Base-by-base conservation (phyloP, 2,329 filamentous ascomycete genomes). In the Diplodia scrobiculata region DNA sequence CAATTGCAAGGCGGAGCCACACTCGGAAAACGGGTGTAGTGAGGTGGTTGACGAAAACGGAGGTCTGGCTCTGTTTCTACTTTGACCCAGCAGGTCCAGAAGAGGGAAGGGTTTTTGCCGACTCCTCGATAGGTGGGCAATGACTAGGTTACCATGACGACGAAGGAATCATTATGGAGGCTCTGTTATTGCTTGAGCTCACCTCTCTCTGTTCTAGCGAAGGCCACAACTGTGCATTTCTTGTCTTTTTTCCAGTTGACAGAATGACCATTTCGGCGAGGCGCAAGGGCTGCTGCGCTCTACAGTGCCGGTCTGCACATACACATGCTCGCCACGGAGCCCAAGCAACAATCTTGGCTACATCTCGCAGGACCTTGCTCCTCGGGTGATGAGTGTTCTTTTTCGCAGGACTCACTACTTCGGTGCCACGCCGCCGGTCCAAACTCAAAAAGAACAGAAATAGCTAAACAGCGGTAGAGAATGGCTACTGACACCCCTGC, bases 1-100 rank as follows among this genome's bases (percentile, higher is more conserved):
- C 41, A 62, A 62, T 62, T 38, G 45, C n/a, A 17, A 19, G 13
- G 5, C 25, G 11, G 45, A 47, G 38, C 41, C 58, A 36, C 27
- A 21, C 50, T 50, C 45, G 45, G 19, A 19, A 19, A 21, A 5
- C 3, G 29, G n/a, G 34, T 25, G 21, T 5, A n/a, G 55, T n/a
- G 21, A 19, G 19, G 58, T 50, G 58, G 58, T 41, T 60, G 58
- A 60, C 48, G 58, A 60, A 60, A 60, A 50, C 58, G 58, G 58
- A 10, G 27, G 17, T 1, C 13, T 25, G 19, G 29, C 7, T 54
- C 48, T 36, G 32, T 5, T 32, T 32, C 17, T 54, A 21, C 32
- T 45, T 45, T 10, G 41, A n/a, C 41, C n/a, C 9, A 45, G 41
- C n/a, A 45, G n/a, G 17, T 19, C 41, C 41, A 19, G 19, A 45